Percentiles rank a stretch among this genome's conserved stretches.
These are phyloP conservation scores for Beauveria bassiana DNA, from an alignment of 2,329 filamentous ascomycete genomes.

Conservation along the genomic window DNA sequence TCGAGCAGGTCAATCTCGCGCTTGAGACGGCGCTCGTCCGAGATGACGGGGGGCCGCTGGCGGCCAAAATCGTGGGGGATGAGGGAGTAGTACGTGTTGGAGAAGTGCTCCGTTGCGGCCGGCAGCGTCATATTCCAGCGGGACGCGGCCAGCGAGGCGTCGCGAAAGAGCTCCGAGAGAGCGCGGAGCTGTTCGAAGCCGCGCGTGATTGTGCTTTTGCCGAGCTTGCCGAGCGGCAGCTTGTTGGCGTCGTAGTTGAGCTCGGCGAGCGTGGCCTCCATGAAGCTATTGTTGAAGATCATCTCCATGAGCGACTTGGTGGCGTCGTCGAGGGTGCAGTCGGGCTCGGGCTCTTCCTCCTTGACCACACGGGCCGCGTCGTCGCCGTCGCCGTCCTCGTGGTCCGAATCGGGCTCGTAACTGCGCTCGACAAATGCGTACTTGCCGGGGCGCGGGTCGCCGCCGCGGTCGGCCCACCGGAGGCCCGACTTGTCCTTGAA, in stretches of 20 bases:
- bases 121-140: slow-evolving; percentile 31
- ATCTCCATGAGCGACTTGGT: slow-evolving; percentile 66
- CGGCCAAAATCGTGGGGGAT: slow-evolving; percentile 80
- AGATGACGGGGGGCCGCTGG: slow-evolving; percentile 62
- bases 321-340: slow-evolving; percentile 50
- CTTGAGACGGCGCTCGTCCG: slow-evolving; percentile 50
- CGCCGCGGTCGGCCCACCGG: slow-evolving; percentile 43
- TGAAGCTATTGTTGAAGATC: slow-evolving; percentile 74
- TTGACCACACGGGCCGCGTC: slow-evolving; percentile 25
- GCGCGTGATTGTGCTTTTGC: slow-evolving; percentile 65
- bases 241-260: slow-evolving; percentile 70
- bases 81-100: slow-evolving; percentile 71
- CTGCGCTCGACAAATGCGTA: slow-evolving; percentile 76
- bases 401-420: slow-evolving; percentile 63
- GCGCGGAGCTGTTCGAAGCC: slow-evolving; percentile 75
- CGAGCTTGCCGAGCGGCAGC: slow-evolving; percentile 75
- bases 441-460: slow-evolving; percentile 54
- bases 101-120: slow-evolving; percentile 52
- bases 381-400: slow-evolving; percentile 35
- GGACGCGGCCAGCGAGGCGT: slow-evolving; percentile 37
- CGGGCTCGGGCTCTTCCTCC: slow-evolving; percentile 27
- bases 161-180: slow-evolving; percentile 58
- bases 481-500: slow-evolving; percentile 56
- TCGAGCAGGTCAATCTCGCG: slow-evolving; percentile 73
- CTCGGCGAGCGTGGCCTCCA: slow-evolving; percentile 56